phyloP scores from a whole-genome alignment of 257 asterid genomes.

The Solanum commersonii region DNA sequence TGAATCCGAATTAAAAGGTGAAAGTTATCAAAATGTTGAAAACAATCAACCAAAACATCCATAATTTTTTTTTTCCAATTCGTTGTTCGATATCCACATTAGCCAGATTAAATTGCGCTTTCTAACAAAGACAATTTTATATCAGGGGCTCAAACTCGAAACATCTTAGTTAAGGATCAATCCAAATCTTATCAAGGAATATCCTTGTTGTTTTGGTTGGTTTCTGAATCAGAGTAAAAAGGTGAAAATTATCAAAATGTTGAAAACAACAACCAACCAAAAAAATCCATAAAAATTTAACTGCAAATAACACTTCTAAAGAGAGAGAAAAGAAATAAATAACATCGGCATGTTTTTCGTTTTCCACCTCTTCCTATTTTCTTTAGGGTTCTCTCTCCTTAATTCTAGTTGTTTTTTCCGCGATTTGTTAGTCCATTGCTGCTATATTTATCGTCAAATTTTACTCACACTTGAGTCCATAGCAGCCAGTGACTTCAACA shows the following conservation, averaged over 20 bases:
- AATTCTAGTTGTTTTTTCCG: neutral
- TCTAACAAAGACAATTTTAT: too few relatives aligned
- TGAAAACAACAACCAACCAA: neutral
- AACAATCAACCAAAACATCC: too few relatives aligned
- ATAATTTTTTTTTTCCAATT: too few relatives aligned
- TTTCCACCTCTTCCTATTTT: neutral
- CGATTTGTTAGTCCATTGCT: neutral
- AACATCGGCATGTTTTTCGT: neutral
- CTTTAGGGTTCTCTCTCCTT: neutral
- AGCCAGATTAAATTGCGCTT: too few relatives aligned
- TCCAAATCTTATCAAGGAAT: too few relatives aligned
- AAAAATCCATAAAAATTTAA: neutral
- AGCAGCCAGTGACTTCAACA: neutral
- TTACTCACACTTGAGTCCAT: neutral
- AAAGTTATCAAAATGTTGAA: too few relatives aligned
- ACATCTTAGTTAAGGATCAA: too few relatives aligned
- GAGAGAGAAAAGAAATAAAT: neutral
- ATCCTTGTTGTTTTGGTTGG: too few relatives aligned
- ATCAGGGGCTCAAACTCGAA: rapidly evolving
- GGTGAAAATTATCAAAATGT: slow-evolving; percentile 15
- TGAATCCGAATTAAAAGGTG: too few relatives aligned
- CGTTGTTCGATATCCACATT: too few relatives aligned
- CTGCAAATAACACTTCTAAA: neutral
- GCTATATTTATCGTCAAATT: neutral
- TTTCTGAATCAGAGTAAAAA: slow-evolving; percentile 39